phyloP scores from a whole-genome alignment of 164 flowering plant species.

The Chimonanthus praecox region DNA sequence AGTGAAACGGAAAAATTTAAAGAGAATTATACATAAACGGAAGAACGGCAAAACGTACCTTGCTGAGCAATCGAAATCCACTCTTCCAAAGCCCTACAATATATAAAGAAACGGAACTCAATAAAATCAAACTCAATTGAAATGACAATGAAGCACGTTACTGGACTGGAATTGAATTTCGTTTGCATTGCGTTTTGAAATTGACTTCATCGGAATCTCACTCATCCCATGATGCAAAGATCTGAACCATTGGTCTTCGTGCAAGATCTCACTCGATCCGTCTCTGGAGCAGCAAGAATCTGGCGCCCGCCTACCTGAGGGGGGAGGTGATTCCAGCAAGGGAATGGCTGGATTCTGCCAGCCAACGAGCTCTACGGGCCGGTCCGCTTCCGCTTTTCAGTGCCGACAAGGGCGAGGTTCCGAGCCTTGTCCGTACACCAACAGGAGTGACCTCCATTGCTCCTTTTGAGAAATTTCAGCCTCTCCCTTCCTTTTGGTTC shows the following conservation, averaged over 20 bases:
- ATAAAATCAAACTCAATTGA: neutral
- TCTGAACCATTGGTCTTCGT: slow-evolving; percentile 14
- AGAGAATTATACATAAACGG: neutral
- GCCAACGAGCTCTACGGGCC: slow-evolving; percentile 12
- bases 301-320: neutral
- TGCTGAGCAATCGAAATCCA: slow-evolving; percentile 18
- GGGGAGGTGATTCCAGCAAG: slow-evolving; percentile 8
- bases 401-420: slow-evolving; percentile 18
- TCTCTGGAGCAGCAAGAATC: slow-evolving; percentile 47
- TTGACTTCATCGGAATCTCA: too few species aligned
- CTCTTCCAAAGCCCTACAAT: slow-evolving; percentile 23
- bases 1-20: neutral
- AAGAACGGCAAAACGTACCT: slow-evolving; percentile 20
- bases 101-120: neutral
- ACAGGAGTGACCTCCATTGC: slow-evolving; percentile 26
- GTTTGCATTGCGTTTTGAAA: neutral
- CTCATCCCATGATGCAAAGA: slow-evolving; percentile 44
- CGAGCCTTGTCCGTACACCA: slow-evolving; percentile 28
- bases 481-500: neutral
- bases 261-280: slow-evolving; percentile 29
- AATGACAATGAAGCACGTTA: slow-evolving; percentile 5
- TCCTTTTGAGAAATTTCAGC: slow-evolving; percentile 1
- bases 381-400: slow-evolving; percentile 20
- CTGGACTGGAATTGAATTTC: neutral
- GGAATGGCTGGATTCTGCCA: neutral